A percentile compares a stretch with the other conserved stretches of the same genome.
Evolutionary conservation across 371 early-diverging fungal genomes (phyloP).

Genomic region (Haplosporangium sp.): DNA sequence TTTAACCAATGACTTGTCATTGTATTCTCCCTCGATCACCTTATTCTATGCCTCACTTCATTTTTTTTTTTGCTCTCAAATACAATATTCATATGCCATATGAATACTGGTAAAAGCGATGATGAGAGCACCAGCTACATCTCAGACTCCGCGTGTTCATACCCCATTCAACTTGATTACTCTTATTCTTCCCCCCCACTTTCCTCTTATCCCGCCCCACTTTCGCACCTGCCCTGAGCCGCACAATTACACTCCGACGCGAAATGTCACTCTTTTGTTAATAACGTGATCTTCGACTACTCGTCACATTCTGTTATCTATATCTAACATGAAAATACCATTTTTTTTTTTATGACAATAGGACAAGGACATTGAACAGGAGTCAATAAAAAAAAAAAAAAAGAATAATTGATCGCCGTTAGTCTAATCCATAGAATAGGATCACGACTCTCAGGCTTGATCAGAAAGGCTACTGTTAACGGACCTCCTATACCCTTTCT

Average conservation of each 20-base stretch:
- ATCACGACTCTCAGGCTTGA: conserved; percentile 22
- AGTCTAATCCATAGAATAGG: conserved; percentile 13
- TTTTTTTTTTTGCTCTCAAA: background rate
- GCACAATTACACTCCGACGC: conserved; percentile 3
- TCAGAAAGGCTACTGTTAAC: conserved; percentile 24
- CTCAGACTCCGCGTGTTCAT: background rate
- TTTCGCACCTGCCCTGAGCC: background rate
- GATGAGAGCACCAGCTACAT: conserved; percentile 2
- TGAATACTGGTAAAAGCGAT: background rate
- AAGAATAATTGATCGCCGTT: conserved; percentile 22
- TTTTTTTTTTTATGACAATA: background rate
- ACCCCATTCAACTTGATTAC: background rate
- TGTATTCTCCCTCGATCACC: background rate
- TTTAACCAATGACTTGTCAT: background rate
- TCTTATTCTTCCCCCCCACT: background rate
- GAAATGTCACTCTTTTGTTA: background rate
- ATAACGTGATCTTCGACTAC: background rate
- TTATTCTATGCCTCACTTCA: background rate
- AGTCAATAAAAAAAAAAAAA: conserved; percentile 1
- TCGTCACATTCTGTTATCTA: too few relatives aligned
- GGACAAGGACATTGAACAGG: conserved; percentile 2
- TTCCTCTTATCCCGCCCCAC: background rate
- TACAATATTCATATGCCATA: background rate
- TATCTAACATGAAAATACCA: too few relatives aligned
- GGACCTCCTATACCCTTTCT: conserved; percentile 19